phyloP scores from a whole-genome alignment of 768 basidiomycete genomes.

The Coprinopsis marcescibilis region DNA sequence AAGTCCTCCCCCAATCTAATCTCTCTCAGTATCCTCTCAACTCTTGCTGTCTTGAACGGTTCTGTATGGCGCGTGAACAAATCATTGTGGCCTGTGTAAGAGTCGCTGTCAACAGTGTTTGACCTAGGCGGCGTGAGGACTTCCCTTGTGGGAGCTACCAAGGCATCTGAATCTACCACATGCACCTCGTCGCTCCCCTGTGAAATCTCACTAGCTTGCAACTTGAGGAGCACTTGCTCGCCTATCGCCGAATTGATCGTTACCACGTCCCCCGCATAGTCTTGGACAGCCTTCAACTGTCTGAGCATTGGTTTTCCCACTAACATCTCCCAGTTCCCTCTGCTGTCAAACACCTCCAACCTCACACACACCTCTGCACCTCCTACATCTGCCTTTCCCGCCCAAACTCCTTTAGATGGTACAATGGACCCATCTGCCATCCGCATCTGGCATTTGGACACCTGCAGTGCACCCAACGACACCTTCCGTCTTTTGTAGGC shows the following conservation, averaged over 20 bases:
- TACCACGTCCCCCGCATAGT: conserved; percentile 16
- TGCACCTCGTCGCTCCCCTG: too few species aligned
- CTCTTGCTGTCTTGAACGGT: conserved; percentile 20
- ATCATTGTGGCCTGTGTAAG: neutral
- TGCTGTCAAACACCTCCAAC: conserved; percentile 21
- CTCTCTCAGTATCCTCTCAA: conserved; percentile 15
- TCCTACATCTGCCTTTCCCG: neutral
- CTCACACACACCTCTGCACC: neutral
- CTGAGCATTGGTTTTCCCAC: conserved; percentile 21
- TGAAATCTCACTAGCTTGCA: too few species aligned
- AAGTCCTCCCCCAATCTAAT: conserved; percentile 27
- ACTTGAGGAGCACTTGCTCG: too few species aligned
- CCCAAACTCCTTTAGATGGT: neutral
- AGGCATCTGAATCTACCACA: too few species aligned
- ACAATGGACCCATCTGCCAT: conserved; percentile 3
- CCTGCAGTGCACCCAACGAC: neutral
- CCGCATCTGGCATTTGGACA: neutral
- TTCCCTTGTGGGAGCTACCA: too few species aligned
- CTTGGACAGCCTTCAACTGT: conserved; percentile 18
- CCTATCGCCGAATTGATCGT: neutral
- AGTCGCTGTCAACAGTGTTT: neutral
- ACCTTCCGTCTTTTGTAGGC: neutral
- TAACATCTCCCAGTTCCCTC: conserved; percentile 20
- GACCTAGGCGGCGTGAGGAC: too few species aligned
- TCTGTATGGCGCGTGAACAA: conserved; percentile 17